Conservation (phyloP, 106 monocot genomes). For the Allium sativum region DNA sequence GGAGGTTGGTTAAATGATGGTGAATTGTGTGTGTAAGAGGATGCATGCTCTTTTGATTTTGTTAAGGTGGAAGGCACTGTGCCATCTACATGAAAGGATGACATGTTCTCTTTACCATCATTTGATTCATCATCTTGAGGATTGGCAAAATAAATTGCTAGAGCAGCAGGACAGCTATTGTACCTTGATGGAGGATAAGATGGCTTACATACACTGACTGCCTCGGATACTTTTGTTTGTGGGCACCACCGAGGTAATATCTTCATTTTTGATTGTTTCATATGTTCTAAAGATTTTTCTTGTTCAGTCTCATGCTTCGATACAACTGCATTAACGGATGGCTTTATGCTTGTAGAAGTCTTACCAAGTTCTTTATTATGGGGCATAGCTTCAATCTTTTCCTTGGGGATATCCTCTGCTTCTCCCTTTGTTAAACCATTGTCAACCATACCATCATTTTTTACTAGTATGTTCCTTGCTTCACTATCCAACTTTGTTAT, state of each 20-base stretch:
- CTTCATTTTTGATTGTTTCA: slow-evolving; percentile 31
- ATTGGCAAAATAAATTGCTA: slow-evolving; percentile 27
- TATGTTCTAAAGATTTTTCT: slow-evolving; percentile 13
- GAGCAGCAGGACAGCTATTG: slow-evolving; percentile 69
- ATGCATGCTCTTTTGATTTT: not conserved
- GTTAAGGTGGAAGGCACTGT: not conserved
- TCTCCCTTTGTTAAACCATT: slow-evolving; percentile 7
- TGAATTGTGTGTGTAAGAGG: not conserved
- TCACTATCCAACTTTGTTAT: slow-evolving; percentile 4
- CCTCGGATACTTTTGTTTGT: slow-evolving; percentile 49
- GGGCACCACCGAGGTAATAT: slow-evolving; percentile 62
- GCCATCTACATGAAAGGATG: not conserved
- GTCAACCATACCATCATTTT: slow-evolving; percentile 7
- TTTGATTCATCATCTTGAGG: slow-evolving; percentile 19
- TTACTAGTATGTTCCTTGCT: slow-evolving; percentile 16
- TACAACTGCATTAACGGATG: slow-evolving; percentile 12
- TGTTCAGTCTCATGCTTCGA: slow-evolving; percentile 18
- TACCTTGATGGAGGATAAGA: slow-evolving; percentile 84
- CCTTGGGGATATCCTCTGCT: slow-evolving; percentile 10
- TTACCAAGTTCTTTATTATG: slow-evolving; percentile 27
- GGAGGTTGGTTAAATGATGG: slow-evolving; percentile 3
- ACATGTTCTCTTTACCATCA: slow-evolving; percentile 2
- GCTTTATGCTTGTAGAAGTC: slow-evolving; percentile 15
- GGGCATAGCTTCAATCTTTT: slow-evolving; percentile 24
- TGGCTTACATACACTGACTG: slow-evolving; percentile 39